Base-by-base conservation (phyloP, 768 basidiomycete genomes). In the Lactifluus echinatus region DNA sequence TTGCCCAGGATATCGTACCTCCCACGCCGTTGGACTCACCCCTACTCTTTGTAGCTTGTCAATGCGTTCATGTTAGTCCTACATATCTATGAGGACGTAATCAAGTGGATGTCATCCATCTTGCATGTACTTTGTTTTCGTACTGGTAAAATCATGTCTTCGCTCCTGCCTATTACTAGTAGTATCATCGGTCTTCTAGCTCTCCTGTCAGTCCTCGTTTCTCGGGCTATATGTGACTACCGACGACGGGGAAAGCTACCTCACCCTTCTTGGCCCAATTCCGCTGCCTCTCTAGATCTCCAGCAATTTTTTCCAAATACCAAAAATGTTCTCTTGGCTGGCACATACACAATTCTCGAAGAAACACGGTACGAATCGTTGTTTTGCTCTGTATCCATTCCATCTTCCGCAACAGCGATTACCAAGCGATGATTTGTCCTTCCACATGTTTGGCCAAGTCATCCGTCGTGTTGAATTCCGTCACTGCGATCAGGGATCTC, bases 391-490 rank as follows among this genome's bases (percentile, higher is more conserved):
- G 42, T n/a, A 40, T 34, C 15, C 4, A 3, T 50, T 14, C 24
- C 37, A 3, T 33, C 19, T 19, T 33, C 19, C 14, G 33, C 8
- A 42, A 43, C 12, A 36, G 2, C 19, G 12, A 8, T 3, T 12
- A 11, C n/a, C 23, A 39, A 48, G 19, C 29, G 19, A 53, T 21
- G 19, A n/a, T 12, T 2, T 56, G 11, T 31, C 33, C 56, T 53
- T 74, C 46, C 66, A 66, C 36, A 56, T 79, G 24, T 66, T 83
- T 33, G 73, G 75, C 24, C 76, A 75, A 53, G 72, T 75, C 14
- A 73, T 79, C n/a, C 66, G 61, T 83, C 50, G 67, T 84, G 50
- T 66, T 83, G 33, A 80, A 76, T 66, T 74, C 73, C 53, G 55
- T 70, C 59, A 70, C 74, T 56, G 74, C 72, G 8, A 72, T 74